Percentiles rank a stretch among this genome's conserved stretches.
Conservation (phyloP, 1,284 basidiomycete species). For the Pseudozyma tsukubaensis region DNA sequence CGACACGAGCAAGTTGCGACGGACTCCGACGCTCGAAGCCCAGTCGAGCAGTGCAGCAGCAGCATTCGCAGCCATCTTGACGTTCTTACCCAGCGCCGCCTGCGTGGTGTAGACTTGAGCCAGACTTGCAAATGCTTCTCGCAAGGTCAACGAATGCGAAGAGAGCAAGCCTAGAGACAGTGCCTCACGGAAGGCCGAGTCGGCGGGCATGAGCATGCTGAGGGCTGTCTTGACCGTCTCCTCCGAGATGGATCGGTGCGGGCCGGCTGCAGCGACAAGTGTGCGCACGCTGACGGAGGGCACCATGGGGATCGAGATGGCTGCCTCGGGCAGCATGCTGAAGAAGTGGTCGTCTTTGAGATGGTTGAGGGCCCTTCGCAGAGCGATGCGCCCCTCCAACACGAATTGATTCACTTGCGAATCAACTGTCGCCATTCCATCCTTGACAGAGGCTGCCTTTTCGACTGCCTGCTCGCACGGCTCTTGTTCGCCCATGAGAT, state of each 20-base stretch:
- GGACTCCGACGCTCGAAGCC: constrained; percentile 45
- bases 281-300: constrained; percentile 39
- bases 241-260: constrained; percentile 37
- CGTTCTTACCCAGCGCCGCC: constrained; percentile 43
- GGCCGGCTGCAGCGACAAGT: constrained; percentile 20
- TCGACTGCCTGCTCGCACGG: constrained; percentile 42
- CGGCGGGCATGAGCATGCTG: constrained; percentile 37
- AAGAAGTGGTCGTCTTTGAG: constrained; percentile 56
- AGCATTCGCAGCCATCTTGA: constrained; percentile 42
- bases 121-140: constrained; percentile 47
- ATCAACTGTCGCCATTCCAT: constrained; percentile 20
- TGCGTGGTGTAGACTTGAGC: constrained; percentile 49
- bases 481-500: constrained; percentile 35
- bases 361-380: constrained; percentile 43
- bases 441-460: constrained; percentile 38
- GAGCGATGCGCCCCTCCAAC: constrained; percentile 45
- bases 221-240: constrained; percentile 45
- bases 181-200: constrained; percentile 44
- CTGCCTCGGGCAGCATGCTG: constrained; percentile 61
- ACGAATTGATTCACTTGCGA: constrained; percentile 42
- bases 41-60: constrained; percentile 46
- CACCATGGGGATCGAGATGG: constrained; percentile 59
- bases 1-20: constrained; percentile 48
- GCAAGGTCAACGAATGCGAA: constrained; percentile 41
- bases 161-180: constrained; percentile 29